Conservation (phyloP, 441 rosid species). For the California macrophylla region DNA sequence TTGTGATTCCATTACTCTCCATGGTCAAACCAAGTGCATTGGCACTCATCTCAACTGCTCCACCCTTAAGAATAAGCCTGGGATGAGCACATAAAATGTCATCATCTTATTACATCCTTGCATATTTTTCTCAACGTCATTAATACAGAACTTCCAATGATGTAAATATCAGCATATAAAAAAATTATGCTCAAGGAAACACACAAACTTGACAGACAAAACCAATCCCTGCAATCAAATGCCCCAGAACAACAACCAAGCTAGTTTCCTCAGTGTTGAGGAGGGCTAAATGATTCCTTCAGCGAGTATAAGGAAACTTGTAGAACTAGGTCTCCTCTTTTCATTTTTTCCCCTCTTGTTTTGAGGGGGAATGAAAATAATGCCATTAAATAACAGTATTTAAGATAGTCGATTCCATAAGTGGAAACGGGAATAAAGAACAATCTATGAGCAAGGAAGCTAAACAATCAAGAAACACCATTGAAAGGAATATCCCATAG, state of each 20-base stretch:
- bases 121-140: slow-evolving; percentile 6
- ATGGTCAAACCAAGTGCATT: slow-evolving; percentile 74
- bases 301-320: not conserved
- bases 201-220: not conserved
- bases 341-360: not conserved
- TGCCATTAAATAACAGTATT: not conserved
- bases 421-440: not conserved
- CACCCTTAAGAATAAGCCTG: slow-evolving; percentile 72
- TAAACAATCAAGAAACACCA: not conserved
- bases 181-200: not conserved
- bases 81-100: slow-evolving; percentile 20
- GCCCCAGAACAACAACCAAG: not conserved
- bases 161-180: not conserved
- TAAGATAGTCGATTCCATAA: not conserved
- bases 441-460: not conserved
- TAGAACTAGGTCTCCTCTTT: not conserved
- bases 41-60: slow-evolving; percentile 68
- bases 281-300: not conserved
- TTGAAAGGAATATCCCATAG: not conserved
- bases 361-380: not conserved
- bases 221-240: not conserved
- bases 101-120: slow-evolving; percentile 11
- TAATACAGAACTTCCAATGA: not conserved
- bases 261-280: not conserved
- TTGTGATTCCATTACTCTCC: slow-evolving; percentile 93